A percentile compares a stretch with the other conserved stretches of the same genome.
Conservation (phyloP, 2,329 filamentous ascomycete species). For the Ophiocordyceps unilateralis region DNA sequence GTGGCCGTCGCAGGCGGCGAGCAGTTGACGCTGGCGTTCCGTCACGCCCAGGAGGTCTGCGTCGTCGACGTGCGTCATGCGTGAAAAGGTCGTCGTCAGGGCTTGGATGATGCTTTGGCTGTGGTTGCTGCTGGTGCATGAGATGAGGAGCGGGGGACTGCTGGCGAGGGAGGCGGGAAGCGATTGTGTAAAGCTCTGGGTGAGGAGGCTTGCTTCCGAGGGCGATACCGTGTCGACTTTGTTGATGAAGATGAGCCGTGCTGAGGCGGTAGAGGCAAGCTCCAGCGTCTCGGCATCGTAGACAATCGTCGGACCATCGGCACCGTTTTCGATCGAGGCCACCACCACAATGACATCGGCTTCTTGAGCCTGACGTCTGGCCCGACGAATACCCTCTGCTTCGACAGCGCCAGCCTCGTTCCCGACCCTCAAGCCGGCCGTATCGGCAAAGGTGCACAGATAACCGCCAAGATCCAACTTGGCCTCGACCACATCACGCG, state of each 20-base stretch:
- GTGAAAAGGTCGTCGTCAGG: conserved; percentile 49
- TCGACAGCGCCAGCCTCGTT: conserved; percentile 52
- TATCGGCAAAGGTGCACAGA: conserved; percentile 88
- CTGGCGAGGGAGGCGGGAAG: no score
- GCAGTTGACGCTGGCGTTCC: conserved; percentile 69
- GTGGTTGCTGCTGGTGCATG: conserved; percentile 39
- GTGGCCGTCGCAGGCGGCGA: conserved; percentile 54
- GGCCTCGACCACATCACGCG: conserved; percentile 83
- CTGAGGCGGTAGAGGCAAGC: conserved; percentile 30
- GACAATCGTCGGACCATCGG: conserved; percentile 23
- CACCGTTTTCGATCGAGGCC: conserved; percentile 47
- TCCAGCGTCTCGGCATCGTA: conserved; percentile 38
- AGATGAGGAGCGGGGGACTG: conserved; percentile 36
- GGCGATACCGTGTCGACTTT: conserved; percentile 35
- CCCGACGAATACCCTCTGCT: conserved; percentile 75
- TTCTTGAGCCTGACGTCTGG: conserved; percentile 50
- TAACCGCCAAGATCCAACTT: conserved; percentile 79
- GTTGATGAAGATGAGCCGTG: conserved; percentile 41
- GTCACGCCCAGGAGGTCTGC: conserved; percentile 75
- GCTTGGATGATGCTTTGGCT: conserved; percentile 34
- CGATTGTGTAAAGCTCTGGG: conserved; percentile 19
- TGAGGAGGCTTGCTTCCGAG: conserved; percentile 17
- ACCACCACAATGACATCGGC: conserved; percentile 78
- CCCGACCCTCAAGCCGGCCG: conserved; percentile 62
- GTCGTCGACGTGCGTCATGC: conserved; percentile 52